Percentiles rank a stretch among this genome's conserved stretches.
phyloP scores from a whole-genome alignment of 2,329 filamentous ascomycete species.

The Cytospora schulzeri region DNA sequence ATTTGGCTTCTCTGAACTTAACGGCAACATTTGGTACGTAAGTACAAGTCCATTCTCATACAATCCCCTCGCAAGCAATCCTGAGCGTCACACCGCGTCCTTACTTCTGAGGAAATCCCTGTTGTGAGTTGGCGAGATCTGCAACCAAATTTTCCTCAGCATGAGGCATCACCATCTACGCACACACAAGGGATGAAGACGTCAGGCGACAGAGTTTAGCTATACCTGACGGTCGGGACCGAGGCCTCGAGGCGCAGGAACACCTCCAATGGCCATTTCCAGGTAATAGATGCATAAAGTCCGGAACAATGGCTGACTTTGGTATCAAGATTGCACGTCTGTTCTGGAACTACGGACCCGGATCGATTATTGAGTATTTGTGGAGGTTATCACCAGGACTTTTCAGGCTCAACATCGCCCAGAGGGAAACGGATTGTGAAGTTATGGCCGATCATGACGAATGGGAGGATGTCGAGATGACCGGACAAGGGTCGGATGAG shows the following conservation, averaged over 20 bases:
- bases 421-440: no score
- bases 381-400: background rate
- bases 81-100: background rate
- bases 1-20: background rate
- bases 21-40: background rate
- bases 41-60: background rate
- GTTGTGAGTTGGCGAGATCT: background rate
- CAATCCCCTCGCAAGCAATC: background rate
- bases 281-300: background rate
- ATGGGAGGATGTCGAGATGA: constrained; percentile 19
- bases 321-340: background rate
- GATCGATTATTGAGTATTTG: background rate
- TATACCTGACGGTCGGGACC: background rate
- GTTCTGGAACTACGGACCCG: background rate
- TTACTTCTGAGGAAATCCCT: background rate
- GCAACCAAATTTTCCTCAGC: background rate
- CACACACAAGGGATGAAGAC: background rate
- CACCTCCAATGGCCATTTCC: background rate
- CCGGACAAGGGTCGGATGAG: background rate
- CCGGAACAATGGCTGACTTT: background rate
- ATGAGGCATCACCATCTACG: background rate
- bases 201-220: background rate
- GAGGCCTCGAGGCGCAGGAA: background rate
- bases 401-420: background rate
- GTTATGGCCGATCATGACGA: constrained; percentile 12